phyloP scores from a whole-genome alignment of 495 filamentous ascomycete species.

The Annulohypoxylon maeteangense region DNA sequence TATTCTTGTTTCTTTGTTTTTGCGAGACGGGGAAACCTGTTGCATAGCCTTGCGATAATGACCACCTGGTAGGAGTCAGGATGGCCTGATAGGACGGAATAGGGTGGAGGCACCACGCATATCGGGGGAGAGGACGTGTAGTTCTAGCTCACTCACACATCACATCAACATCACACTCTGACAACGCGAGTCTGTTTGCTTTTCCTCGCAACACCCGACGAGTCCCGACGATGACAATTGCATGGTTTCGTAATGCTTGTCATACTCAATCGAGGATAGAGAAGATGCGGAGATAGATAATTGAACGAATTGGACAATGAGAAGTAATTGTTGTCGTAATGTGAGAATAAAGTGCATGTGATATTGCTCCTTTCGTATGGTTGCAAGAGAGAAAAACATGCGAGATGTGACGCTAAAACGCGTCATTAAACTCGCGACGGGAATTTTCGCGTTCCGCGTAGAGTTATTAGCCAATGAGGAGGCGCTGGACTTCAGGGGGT shows the following conservation, averaged over 20 bases:
- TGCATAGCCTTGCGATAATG: background rate
- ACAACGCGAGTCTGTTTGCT: slow-evolving; percentile 1
- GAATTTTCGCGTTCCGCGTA: slow-evolving; percentile 26
- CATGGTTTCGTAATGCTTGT: background rate
- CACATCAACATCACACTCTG: background rate
- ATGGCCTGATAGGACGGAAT: background rate
- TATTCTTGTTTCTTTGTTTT: background rate
- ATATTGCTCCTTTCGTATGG: background rate
- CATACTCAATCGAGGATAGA: background rate
- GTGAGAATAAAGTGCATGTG: background rate
- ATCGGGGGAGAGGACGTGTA: background rate
- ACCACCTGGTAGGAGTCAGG: background rate
- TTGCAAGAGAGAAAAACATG: background rate
- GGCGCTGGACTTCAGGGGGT: background rate
- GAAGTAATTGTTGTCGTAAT: background rate
- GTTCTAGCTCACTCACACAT: background rate
- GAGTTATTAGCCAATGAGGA: background rate
- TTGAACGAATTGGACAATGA: background rate
- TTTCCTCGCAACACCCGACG: background rate
- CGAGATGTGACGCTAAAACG: slow-evolving; percentile 3
- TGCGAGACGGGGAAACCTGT: background rate
- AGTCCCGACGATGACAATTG: background rate
- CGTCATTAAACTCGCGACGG: slow-evolving; percentile 17
- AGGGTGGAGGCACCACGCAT: background rate
- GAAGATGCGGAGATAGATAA: background rate